These are phyloP conservation scores for Sesbania bispinosa DNA, from an alignment of 306 rosid genomes.

Conservation along the genomic window DNA sequence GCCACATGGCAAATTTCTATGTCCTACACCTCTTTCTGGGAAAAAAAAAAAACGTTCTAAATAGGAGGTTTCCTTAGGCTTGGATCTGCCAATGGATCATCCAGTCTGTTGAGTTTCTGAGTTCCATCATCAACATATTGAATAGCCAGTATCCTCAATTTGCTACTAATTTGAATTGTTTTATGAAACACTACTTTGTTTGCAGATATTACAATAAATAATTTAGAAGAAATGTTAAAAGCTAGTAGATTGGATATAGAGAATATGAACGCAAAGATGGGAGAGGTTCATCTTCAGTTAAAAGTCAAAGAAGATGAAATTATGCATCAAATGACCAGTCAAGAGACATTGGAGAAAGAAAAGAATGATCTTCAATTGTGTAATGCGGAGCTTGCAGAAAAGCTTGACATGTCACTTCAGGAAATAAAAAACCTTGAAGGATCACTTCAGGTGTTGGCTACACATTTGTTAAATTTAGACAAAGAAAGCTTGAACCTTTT, in stretches of 20 bases:
- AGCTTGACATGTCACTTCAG: conserved; percentile 49
- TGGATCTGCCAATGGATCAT: too few species aligned
- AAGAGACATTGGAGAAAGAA: conserved; percentile 54
- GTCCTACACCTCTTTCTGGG: too few species aligned
- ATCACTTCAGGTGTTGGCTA: conserved; percentile 46
- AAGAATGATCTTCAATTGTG: conserved; percentile 51
- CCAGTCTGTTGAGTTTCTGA: too few species aligned
- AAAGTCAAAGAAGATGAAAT: conserved; percentile 67
- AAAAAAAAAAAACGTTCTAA: too few species aligned
- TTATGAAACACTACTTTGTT: conserved; percentile 21
- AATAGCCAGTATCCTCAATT: conserved; percentile 2
- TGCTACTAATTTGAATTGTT: conserved; percentile 17
- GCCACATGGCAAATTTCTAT: too few species aligned
- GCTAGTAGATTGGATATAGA: conserved; percentile 55
- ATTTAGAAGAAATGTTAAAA: conserved; percentile 53
- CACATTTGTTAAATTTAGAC: conserved; percentile 59
- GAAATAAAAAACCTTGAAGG: conserved; percentile 63
- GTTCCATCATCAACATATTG: not conserved
- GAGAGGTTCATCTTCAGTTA: conserved; percentile 51
- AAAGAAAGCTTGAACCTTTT: conserved; percentile 54
- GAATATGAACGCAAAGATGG: conserved; percentile 59
- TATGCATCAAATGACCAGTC: conserved; percentile 33
- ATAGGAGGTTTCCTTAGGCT: too few species aligned
- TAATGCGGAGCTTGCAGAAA: conserved; percentile 48
- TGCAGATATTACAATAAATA: conserved; percentile 69